Base-by-base conservation (phyloP, 2,329 filamentous ascomycete species). In the Cryphonectria parasitica region DNA sequence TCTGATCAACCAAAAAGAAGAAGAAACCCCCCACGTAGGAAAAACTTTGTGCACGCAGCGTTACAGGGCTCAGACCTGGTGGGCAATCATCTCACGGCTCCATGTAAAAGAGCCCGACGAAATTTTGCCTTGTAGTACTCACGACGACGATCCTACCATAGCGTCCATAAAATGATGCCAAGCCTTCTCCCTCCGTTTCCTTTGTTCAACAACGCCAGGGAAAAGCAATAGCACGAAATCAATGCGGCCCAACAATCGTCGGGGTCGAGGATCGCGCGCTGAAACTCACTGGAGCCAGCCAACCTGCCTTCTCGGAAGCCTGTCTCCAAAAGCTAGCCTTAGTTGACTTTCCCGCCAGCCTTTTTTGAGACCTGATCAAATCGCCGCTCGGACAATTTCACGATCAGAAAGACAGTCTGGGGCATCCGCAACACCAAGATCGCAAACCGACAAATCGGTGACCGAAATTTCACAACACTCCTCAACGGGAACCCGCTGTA, bases 371-470 rank as follows among this genome's bases (percentile, higher is more conserved):
- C 11, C 45, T 39, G 45, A 3, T 19, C 22, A 34, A 4, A 7
- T 31, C 11, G 25, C 11, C 45, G 54, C 4, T 45, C 64, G 45
- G 45, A 66, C 25, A 28, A 36, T 17, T 15, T 19, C 22, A 36
- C 15, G 41, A n/a, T 45, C 43, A 54, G 63, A 5, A 36, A 28
- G 41, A n/a, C 3, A 39, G 45, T 66, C 45, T 66, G 64, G 58
- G 34, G 58, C 25, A 36, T n/a, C 58, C 31, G 7, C 34, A 39
- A 11, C 58, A 34, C 58, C 58, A 61, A 22, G 19, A 7, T 52
- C 45, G 64, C 45, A 13, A 39, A 34, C 64, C 64, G 64, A 34
- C 45, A 22, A 66, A 17, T 66, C 64, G 64, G 64, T 66, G 45
- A 56, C 64, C 64, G 64, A 66, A 66, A 39, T 39, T 45, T 28